Evolutionary conservation across 371 early-diverging fungal species (phyloP).

Genomic region (Mortierella sp.): DNA sequence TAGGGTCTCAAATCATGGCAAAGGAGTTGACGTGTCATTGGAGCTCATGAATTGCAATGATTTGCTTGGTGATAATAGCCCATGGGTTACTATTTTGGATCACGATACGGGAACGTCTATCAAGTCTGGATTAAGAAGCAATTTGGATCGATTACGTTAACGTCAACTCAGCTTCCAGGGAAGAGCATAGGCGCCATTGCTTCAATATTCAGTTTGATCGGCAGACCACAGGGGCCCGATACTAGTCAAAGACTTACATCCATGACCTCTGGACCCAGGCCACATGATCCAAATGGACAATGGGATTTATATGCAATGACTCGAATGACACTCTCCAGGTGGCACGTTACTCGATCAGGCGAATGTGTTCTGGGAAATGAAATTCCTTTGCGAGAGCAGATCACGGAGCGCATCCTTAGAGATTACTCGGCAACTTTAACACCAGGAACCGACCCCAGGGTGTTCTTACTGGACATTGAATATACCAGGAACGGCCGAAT

Average conservation of each 20-base stretch:
- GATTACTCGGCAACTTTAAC: constrained; percentile 22
- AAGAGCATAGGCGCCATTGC: constrained; percentile 28
- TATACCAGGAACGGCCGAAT: constrained; percentile 39
- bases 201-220: constrained; percentile 39
- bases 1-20: neutral
- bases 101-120: constrained; percentile 23
- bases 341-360: constrained; percentile 38
- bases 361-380: constrained; percentile 28
- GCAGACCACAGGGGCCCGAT: constrained; percentile 25
- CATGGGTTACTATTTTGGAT: constrained; percentile 38
- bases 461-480: constrained; percentile 33
- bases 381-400: constrained; percentile 17
- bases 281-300: constrained; percentile 31
- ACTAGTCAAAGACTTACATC: constrained; percentile 31
- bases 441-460: constrained; percentile 29
- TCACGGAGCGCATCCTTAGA: constrained; percentile 25
- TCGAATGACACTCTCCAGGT: constrained; percentile 26
- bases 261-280: constrained; percentile 41
- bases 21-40: neutral
- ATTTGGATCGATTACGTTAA: constrained; percentile 17
- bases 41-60: neutral
- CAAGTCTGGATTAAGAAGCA: constrained; percentile 35
- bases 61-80: constrained; percentile 17
- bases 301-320: constrained; percentile 48
- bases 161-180: constrained; percentile 17